These are phyloP conservation scores for Hyparrhenia diplandra DNA, from an alignment of 176 grass and related monocot species.

Conservation along the genomic window DNA sequence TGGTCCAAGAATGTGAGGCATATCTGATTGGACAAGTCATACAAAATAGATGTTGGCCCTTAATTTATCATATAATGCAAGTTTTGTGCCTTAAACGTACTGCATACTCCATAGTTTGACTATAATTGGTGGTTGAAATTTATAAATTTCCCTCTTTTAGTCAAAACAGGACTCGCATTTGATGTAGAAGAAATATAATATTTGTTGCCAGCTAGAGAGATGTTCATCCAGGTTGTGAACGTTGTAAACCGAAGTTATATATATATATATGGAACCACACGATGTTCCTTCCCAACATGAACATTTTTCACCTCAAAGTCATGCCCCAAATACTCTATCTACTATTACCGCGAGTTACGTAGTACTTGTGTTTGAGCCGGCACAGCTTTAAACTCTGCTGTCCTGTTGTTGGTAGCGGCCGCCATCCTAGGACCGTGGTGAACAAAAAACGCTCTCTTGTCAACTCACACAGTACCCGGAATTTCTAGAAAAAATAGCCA, in stretches of 20 bases:
- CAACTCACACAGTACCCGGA: neutral
- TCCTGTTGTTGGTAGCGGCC: slow-evolving; percentile 1
- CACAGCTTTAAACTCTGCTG: neutral
- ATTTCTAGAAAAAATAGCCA: neutral
- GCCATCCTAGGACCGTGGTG: neutral
- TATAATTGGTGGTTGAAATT: too few species aligned
- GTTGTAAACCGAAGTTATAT: neutral
- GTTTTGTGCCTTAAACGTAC: too few species aligned
- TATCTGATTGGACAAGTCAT: neutral
- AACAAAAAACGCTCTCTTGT: neutral
- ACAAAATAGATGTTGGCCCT: neutral
- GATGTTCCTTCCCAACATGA: neutral
- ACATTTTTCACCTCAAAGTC: neutral
- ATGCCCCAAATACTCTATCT: neutral
- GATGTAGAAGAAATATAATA: neutral
- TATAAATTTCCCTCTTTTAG: too few species aligned
- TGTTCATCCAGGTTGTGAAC: neutral
- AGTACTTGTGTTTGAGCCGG: too few species aligned
- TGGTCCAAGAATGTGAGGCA: neutral
- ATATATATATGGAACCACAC: too few species aligned
- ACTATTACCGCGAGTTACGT: neutral
- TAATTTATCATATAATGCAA: neutral
- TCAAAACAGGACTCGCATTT: too few species aligned
- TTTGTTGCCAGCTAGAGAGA: neutral
- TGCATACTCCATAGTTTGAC: too few species aligned